A percentile compares a stretch with the other conserved stretches of the same genome.
Evolutionary conservation across 2,329 filamentous ascomycete genomes (phyloP).

Genomic region (Xylariaceae sp.): DNA sequence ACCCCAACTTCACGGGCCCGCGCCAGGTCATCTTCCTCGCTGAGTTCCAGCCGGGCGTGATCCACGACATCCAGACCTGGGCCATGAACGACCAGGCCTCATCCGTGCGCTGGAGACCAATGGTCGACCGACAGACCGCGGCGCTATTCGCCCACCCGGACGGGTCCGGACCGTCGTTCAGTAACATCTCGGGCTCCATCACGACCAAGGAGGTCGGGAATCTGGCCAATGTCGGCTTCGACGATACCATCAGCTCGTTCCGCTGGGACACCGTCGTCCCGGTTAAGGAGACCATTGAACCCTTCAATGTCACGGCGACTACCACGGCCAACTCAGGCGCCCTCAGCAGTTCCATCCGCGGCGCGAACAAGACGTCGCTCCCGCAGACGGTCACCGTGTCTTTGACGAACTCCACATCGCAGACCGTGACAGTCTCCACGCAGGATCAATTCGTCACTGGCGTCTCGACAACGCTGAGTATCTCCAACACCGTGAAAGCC

Average conservation of each 20-base stretch:
- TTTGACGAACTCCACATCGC: neutral
- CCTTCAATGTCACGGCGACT: neutral
- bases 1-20: neutral
- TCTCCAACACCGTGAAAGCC: neutral
- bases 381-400: neutral
- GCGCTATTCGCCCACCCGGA: neutral
- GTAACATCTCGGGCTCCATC: neutral
- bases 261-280: neutral
- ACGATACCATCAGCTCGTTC: neutral
- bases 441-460: neutral
- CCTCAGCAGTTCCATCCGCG: neutral
- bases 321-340: neutral
- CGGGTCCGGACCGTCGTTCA: neutral
- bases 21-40: neutral
- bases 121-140: neutral
- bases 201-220: neutral
- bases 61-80: neutral
- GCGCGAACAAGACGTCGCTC: neutral
- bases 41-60: neutral
- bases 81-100: neutral
- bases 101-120: neutral
- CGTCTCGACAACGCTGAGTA: neutral
- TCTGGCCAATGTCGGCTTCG: neutral
- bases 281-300: neutral
- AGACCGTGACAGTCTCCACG: neutral